Percentiles rank a stretch among this genome's conserved stretches.
phyloP scores from a whole-genome alignment of 2,329 filamentous ascomycete genomes.

The Cercospora janseana region DNA sequence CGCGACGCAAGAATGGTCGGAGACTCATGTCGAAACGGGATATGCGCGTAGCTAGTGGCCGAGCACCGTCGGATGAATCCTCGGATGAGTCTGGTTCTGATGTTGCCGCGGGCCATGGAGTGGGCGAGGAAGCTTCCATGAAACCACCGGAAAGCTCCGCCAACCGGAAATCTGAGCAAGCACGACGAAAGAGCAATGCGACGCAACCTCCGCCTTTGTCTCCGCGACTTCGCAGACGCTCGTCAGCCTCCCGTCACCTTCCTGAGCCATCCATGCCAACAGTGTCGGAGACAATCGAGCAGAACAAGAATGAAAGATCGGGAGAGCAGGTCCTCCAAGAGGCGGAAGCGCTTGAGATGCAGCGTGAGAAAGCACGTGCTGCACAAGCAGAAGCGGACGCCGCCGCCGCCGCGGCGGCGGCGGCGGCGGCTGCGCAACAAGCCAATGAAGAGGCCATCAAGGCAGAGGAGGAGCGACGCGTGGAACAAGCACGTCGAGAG shows the following conservation, averaged over 20 bases:
- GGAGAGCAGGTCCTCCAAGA: constrained; percentile 24
- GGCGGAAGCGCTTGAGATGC: constrained; percentile 15
- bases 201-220: constrained; percentile 26
- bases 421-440: constrained; percentile 25
- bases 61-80: constrained; percentile 32
- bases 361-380: constrained; percentile 21
- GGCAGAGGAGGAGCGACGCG: constrained; percentile 29
- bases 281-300: constrained; percentile 27
- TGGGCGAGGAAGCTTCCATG: constrained; percentile 26
- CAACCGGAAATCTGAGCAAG: constrained; percentile 27
- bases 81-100: constrained; percentile 31
- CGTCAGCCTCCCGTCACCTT: constrained; percentile 30
- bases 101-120: constrained; percentile 20
- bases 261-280: constrained; percentile 27
- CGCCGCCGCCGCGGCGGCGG: constrained; percentile 20
- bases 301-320: constrained; percentile 22
- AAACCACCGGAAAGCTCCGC: constrained; percentile 32
- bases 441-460: constrained; percentile 25
- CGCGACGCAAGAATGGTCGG: constrained; percentile 36
- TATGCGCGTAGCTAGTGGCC: constrained; percentile 37
- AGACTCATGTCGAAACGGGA: constrained; percentile 39
- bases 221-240: constrained; percentile 28
- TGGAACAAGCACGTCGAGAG: constrained; percentile 23
- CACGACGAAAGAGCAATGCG: constrained; percentile 34
- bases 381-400: constrained; percentile 25